A percentile compares a stretch with the other conserved stretches of the same genome.
These are phyloP conservation scores for Teratosphaeriaceae sp. DNA, from an alignment of 2,329 filamentous ascomycete species.

Conservation along the genomic window DNA sequence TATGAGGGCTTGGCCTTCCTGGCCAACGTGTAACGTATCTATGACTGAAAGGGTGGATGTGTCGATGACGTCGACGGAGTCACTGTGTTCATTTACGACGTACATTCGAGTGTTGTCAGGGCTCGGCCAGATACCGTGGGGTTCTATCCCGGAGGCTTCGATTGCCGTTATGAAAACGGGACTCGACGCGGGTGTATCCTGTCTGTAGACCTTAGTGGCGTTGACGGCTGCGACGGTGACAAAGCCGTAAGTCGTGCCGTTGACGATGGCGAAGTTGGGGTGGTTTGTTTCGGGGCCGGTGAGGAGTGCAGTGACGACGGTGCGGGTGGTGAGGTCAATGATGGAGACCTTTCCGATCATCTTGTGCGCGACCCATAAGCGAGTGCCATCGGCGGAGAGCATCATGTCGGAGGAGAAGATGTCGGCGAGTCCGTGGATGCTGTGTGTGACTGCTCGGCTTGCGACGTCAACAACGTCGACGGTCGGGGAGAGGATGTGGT, in stretches of 20 bases:
- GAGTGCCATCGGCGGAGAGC: background rate
- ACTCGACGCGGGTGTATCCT: background rate
- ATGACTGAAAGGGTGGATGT: background rate
- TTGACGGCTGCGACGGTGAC: background rate
- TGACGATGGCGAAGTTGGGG: background rate
- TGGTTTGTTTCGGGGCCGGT: background rate
- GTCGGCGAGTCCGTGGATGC: background rate
- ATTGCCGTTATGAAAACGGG: background rate
- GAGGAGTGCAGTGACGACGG: background rate
- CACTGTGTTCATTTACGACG: background rate
- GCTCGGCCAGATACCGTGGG: background rate
- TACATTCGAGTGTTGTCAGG: background rate
- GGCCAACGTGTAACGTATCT: background rate
- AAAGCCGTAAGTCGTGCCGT: background rate
- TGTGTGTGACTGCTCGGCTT: background rate
- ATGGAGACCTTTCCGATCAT: background rate
- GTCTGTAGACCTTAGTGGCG: background rate
- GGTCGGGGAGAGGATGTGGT: background rate
- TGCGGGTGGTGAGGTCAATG: background rate
- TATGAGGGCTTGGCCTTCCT: background rate
- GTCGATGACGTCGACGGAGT: background rate
- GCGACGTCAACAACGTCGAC: background rate
- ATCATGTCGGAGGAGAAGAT: background rate
- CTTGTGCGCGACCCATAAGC: background rate
- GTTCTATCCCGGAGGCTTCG: background rate